Percentiles rank a stretch among this genome's conserved stretches.
These are phyloP conservation scores for Phytophthora crassamura DNA, from an alignment of 352 stramenopile genomes.

Conservation along the genomic window DNA sequence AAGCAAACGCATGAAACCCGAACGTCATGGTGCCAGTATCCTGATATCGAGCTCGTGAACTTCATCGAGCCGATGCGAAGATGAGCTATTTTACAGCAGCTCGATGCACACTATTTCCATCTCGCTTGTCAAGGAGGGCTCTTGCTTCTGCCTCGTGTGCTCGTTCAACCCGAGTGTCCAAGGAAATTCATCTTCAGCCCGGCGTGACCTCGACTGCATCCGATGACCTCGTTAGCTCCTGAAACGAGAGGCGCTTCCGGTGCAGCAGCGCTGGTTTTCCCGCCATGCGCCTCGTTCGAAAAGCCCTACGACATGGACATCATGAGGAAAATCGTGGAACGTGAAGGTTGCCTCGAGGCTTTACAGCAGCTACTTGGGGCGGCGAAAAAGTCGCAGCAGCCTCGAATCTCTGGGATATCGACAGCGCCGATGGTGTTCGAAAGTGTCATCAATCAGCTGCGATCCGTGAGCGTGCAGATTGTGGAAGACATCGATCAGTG, in stretches of 20 bases:
- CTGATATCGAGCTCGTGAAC: background rate
- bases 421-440: slow-evolving; percentile 66
- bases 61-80: background rate
- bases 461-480: slow-evolving; percentile 66
- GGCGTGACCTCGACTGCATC: background rate
- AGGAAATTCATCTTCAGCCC: background rate
- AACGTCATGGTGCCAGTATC: background rate
- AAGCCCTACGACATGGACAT: slow-evolving; percentile 63
- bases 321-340: slow-evolving; percentile 82
- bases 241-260: background rate
- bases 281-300: slow-evolving; percentile 42
- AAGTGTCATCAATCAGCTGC: slow-evolving; percentile 72
- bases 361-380: slow-evolving; percentile 60
- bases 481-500: slow-evolving; percentile 75
- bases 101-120: too few species aligned
- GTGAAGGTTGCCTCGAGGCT: slow-evolving; percentile 80
- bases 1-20: slow-evolving; percentile 20
- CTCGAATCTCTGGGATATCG: slow-evolving; percentile 26
- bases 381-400: slow-evolving; percentile 25
- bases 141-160: too few species aligned
- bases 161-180: background rate
- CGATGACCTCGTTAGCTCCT: slow-evolving; percentile 13
- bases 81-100: background rate
- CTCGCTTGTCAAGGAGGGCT: too few species aligned
- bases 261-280: slow-evolving; percentile 32